Evolutionary conservation across 352 stramenopile species (phyloP), one percentile per base, ranked within the genome.

Genomic region (Lagenidium sp.): DNA sequence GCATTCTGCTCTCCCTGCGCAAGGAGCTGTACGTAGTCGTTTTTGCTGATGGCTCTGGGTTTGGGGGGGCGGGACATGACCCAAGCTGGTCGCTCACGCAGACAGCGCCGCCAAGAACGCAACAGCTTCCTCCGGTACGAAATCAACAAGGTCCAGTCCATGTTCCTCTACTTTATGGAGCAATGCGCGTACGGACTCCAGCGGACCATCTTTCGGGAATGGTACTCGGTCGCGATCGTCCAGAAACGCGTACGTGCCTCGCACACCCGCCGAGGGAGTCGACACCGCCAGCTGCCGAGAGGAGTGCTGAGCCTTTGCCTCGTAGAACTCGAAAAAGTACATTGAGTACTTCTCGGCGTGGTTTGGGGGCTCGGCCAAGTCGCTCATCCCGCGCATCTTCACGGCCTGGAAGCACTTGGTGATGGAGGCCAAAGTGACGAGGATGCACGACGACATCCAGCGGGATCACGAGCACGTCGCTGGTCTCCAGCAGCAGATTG

Each of bases 281-380:
- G n/a, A n/a, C n/a, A n/a, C n/a, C n/a, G n/a, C n/a, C n/a, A n/a
- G n/a, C n/a, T n/a, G n/a, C n/a, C n/a, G n/a, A n/a, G n/a, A n/a
- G n/a, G n/a, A n/a, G n/a, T n/a, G n/a, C n/a, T n/a, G n/a, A n/a
- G n/a, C n/a, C n/a, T n/a, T n/a, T n/a, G n/a, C n/a, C 16, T 18
- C 31, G 10, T 45, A 83, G 73, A 84, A 84, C 41, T 63, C 71
- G 30, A 76, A 65, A 23, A 88, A 88, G 51, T 83, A 88, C 40
- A 59, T 85, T 4, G 56, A 64, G 19, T 82, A 84, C 39, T 85
- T 79, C 29, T 88, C 76, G 1, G 65, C 58, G 13, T 88, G 73
- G 76, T 88, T 85, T 37, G 68, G 56, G 10, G 65, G 55, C 11
- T 80, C 76, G 1, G 54, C 60, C 0, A 82, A 77, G 26, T 50